These are phyloP conservation scores for Cystobasidium tubakii DNA, from an alignment of 768 basidiomycete genomes.

Conservation along the genomic window DNA sequence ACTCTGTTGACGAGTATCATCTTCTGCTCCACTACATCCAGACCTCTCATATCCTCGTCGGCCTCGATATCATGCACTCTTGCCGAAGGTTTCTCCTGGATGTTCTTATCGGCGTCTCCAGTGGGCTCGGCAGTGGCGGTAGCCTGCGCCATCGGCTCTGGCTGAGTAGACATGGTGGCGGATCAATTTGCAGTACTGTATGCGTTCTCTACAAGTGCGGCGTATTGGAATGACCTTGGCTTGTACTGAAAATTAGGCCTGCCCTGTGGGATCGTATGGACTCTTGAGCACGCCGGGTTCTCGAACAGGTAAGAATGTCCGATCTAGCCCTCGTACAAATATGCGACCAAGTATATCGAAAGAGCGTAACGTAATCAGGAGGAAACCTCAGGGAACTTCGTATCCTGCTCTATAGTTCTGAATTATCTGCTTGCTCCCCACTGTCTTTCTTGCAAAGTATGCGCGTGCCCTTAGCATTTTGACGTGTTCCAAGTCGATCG, in stretches of 20 bases:
- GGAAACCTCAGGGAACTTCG: too few species aligned
- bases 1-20: conserved; percentile 33
- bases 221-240: too few species aligned
- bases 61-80: conserved; percentile 1
- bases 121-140: conserved; percentile 5
- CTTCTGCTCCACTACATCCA: conserved; percentile 9
- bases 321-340: too few species aligned
- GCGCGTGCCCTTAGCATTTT: neutral
- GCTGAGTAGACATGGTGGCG: neutral
- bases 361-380: too few species aligned
- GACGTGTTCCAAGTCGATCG: neutral
- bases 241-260: too few species aligned
- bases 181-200: neutral
- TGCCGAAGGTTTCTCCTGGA: neutral
- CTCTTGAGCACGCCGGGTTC: too few species aligned
- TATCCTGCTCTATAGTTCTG: too few species aligned
- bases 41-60: conserved; percentile 9
- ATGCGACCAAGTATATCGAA: too few species aligned
- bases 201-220: too few species aligned
- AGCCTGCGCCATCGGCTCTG: conserved; percentile 5
- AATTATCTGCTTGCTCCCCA: too few species aligned
- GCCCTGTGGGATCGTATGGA: too few species aligned
- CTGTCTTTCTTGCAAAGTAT: neutral
- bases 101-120: neutral
- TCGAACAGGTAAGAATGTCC: too few species aligned